Evolutionary conservation across 2,329 filamentous ascomycete genomes (phyloP).

Genomic region (Alternaria incomplexa): DNA sequence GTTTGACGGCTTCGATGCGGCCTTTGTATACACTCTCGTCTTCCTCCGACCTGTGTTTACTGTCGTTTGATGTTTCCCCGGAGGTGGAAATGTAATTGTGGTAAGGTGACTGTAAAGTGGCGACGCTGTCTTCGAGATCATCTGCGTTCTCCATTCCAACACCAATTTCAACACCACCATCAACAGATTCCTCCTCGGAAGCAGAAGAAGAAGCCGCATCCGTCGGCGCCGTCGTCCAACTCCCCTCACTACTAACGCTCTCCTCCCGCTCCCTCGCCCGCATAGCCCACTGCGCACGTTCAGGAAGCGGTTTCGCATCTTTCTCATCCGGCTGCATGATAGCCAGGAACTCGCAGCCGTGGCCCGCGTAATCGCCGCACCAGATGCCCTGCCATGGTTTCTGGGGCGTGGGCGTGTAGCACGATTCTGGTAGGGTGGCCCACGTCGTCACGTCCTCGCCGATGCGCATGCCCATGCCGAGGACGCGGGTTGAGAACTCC

Average conservation of each 20-base stretch:
- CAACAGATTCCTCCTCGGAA: background rate
- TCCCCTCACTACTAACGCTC: constrained; percentile 38
- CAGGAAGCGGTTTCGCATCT: constrained; percentile 46
- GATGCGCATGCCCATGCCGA: constrained; percentile 48
- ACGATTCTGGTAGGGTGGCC: constrained; percentile 73
- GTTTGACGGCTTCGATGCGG: constrained; percentile 80
- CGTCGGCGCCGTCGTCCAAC: constrained; percentile 42
- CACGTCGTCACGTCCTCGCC: constrained; percentile 65
- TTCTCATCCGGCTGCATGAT: constrained; percentile 73
- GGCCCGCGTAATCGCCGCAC: constrained; percentile 86
- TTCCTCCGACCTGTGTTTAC: background rate
- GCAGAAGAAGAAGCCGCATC: constrained; percentile 13
- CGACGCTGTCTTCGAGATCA: constrained; percentile 50
- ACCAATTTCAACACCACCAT: background rate
- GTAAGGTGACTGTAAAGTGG: constrained; percentile 31
- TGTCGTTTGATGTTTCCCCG: background rate
- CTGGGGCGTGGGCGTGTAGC: constrained; percentile 80
- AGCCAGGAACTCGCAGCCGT: constrained; percentile 88
- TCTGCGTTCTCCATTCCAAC: constrained; percentile 12
- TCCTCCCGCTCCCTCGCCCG: constrained; percentile 30
- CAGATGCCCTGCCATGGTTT: constrained; percentile 91
- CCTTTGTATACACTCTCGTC: constrained; percentile 62
- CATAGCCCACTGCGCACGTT: constrained; percentile 39
- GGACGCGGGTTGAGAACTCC: constrained; percentile 59
- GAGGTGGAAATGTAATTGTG: background rate